Conservation (phyloP, 2,329 filamentous ascomycete species). For the Pseudogymnoascus sp. region DNA sequence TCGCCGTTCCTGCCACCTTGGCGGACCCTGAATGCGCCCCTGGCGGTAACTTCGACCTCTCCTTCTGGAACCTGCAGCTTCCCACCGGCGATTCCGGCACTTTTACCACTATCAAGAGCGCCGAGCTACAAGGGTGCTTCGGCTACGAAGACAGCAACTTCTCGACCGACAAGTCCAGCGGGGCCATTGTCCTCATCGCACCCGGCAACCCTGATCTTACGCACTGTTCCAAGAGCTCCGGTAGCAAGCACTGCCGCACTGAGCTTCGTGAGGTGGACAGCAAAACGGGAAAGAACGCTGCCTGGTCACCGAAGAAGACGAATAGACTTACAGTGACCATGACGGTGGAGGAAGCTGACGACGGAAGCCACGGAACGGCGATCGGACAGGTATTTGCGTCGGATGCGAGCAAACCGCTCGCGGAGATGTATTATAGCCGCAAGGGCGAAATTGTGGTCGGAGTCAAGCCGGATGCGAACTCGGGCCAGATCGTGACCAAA, state of each 20-base stretch:
- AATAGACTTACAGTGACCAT: slow-evolving; percentile 7
- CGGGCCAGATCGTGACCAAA: slow-evolving; percentile 22
- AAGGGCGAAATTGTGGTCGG: slow-evolving; percentile 23
- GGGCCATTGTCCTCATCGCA: background rate
- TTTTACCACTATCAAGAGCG: background rate
- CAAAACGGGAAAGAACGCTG: slow-evolving; percentile 1
- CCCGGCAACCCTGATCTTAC: slow-evolving; percentile 7
- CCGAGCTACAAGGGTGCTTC: background rate
- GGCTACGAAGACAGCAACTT: slow-evolving; percentile 6
- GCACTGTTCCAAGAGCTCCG: background rate
- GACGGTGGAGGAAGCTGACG: background rate
- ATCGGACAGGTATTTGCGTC: slow-evolving; percentile 13
- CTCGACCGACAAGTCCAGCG: slow-evolving; percentile 8
- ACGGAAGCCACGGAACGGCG: slow-evolving; percentile 5
- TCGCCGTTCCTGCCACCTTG: background rate
- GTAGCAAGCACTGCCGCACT: background rate
- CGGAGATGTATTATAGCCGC: slow-evolving; percentile 26
- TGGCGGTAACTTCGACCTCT: slow-evolving; percentile 9
- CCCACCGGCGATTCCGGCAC: background rate
- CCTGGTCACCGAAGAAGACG: slow-evolving; percentile 3
- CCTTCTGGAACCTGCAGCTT: slow-evolving; percentile 8
- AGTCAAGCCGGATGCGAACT: slow-evolving; percentile 24
- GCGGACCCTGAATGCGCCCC: slow-evolving; percentile 30
- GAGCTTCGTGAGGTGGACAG: slow-evolving; percentile 3
- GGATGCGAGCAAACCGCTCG: slow-evolving; percentile 25